Evolutionary conservation across 345 rosid species (phyloP), one percentile per base, ranked within the genome.

Genomic region (Gossypium australe): DNA sequence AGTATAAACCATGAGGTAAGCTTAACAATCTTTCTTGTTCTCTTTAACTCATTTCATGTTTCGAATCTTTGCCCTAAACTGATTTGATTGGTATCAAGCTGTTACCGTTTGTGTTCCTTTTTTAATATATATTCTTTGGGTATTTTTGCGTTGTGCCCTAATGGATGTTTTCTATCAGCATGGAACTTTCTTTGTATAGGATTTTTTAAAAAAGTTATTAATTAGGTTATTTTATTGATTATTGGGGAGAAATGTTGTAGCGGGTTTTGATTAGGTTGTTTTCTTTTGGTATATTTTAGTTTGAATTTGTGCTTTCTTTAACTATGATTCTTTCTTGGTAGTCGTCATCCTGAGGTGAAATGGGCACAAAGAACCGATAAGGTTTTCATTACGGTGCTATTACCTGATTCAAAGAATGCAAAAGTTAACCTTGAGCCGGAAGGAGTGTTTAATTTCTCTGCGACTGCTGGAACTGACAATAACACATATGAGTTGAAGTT

Each of bases 331-430:
- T 13, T 2, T 67, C 53, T 76, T 68, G 17, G 53, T 76, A 92
- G 97, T 79, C 97, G 94, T 74, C 88, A 89, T 85, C 96, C 96
- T 0, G 95, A 90, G 78, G 85, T 92, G 80, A 92, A 89, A 83
- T 92, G 97, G 97, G 96, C 97, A 3, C 89, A 92, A 87, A 86
- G 94, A 78, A 73, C 72, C 14, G 94, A 92, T 49, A 87, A 89
- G 85, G 85, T 92, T 59, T 92, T 83, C 71, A 77, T 92, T 43
- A 90, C 96, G 2, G 90, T 92, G 78, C 76, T 76, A 20, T 79
- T 92, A 77, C 87, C 97, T 0, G 97, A 92, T 76, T 70, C 94
- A 0, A 92, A 92, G 80, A 82, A 92, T 70, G 87, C 96, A 0
- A 92, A 90, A 78, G 90, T 90, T 74, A 85, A 89, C 74, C 85